A percentile compares a stretch with the other conserved stretches of the same genome.
phyloP scores from a whole-genome alignment of 164 flowering plant species.

The Annona squamosa region DNA sequence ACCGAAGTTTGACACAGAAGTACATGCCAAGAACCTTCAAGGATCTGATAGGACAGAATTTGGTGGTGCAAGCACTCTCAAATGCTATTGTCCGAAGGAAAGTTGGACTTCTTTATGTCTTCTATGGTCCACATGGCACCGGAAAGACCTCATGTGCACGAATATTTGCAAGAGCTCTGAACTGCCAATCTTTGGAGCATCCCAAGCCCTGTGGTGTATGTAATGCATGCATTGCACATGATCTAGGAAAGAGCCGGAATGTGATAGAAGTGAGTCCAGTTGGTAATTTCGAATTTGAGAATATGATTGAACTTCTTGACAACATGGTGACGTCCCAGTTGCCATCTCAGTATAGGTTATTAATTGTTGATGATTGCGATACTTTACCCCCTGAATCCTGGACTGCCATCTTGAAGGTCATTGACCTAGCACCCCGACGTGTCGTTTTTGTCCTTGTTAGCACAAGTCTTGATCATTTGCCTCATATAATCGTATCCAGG shows the following conservation, averaged over 20 bases:
- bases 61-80: conserved; percentile 87
- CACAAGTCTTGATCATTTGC: conserved; percentile 81
- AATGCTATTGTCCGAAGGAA: conserved; percentile 71
- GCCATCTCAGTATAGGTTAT: conserved; percentile 58
- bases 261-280: conserved; percentile 83
- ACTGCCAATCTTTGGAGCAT: conserved; percentile 68
- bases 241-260: conserved; percentile 56
- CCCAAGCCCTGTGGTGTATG: conserved; percentile 87
- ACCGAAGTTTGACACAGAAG: conserved; percentile 78
- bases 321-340: conserved; percentile 42
- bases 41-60: conserved; percentile 82
- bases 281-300: conserved; percentile 62
- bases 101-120: conserved; percentile 77
- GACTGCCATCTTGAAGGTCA: conserved; percentile 84
- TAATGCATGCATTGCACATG: conserved; percentile 72
- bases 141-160: conserved; percentile 96
- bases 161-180: conserved; percentile 81
- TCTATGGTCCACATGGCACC: conserved; percentile 94
- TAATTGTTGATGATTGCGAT: conserved; percentile 92
- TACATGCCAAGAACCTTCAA: conserved; percentile 83
- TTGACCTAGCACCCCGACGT: conserved; percentile 86
- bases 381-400: conserved; percentile 72
- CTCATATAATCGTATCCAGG: conserved; percentile 82
- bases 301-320: conserved; percentile 64
- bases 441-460: conserved; percentile 80